A percentile compares a stretch with the other conserved stretches of the same genome.
Conservation (phyloP, 768 basidiomycete species). For the Boletellus sp. region DNA sequence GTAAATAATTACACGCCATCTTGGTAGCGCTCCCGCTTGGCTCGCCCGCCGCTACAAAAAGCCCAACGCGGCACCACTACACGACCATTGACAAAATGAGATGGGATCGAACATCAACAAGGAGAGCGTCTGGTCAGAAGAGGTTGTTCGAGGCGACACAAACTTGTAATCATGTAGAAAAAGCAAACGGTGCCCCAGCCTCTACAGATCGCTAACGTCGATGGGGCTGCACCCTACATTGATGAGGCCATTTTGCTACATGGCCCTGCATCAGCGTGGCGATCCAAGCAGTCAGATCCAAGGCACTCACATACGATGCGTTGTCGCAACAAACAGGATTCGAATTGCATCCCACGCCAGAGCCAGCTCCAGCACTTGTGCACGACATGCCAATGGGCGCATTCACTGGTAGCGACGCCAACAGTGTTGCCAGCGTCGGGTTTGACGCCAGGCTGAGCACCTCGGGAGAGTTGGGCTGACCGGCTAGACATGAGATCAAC, state of each 20-base stretch:
- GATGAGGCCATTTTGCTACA: conserved; percentile 21
- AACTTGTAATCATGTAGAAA: conserved; percentile 9
- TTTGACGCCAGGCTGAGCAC: background rate
- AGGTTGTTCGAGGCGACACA: conserved; percentile 10
- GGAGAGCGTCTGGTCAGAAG: conserved; percentile 21
- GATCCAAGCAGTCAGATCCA: too few species aligned
- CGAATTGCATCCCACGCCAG: conserved; percentile 10
- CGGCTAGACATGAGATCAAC: conserved; percentile 6
- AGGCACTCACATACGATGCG: conserved; percentile 13
- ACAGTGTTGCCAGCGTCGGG: conserved; percentile 5
- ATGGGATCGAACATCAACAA: conserved; percentile 22
- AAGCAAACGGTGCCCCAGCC: conserved; percentile 17
- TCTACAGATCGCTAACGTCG: background rate
- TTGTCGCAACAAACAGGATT: conserved; percentile 25
- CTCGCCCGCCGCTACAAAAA: conserved; percentile 4
- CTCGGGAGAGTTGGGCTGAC: conserved; percentile 12
- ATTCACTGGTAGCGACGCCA: background rate
- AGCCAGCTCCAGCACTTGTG: conserved; percentile 25
- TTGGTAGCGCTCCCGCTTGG: background rate
- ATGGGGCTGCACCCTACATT: conserved; percentile 26
- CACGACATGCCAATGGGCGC: conserved; percentile 18
- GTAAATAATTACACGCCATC: conserved; percentile 15
- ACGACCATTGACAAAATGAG: conserved; percentile 9
- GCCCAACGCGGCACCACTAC: conserved; percentile 6
- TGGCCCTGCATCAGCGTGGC: too few species aligned